A percentile compares a stretch with the other conserved stretches of the same genome.
These are phyloP conservation scores for Agrocybe praecox DNA, from an alignment of 768 basidiomycete genomes.

Conservation along the genomic window DNA sequence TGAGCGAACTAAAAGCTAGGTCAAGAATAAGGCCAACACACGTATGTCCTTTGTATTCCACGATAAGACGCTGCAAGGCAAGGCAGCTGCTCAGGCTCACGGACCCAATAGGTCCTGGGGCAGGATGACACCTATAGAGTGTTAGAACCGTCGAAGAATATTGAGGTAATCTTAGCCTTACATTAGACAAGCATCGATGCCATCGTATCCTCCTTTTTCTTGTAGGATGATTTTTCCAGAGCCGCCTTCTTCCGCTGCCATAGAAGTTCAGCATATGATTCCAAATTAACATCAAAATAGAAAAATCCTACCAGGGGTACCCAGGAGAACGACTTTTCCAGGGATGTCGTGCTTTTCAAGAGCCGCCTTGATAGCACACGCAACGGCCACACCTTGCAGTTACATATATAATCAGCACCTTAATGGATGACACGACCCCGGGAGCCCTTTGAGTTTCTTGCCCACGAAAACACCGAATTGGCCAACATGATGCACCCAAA, in stretches of 20 bases:
- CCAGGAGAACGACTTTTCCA: constrained; percentile 72
- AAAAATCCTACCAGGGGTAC: constrained; percentile 65
- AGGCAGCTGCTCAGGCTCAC: constrained; percentile 67
- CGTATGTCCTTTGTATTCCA: constrained; percentile 79
- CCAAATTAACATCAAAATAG: background rate
- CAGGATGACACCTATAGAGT: constrained; percentile 72
- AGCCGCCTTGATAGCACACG: constrained; percentile 66
- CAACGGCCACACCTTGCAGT: constrained; percentile 66
- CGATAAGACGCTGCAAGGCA: constrained; percentile 58
- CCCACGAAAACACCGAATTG: no score
- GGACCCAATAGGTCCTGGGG: constrained; percentile 71
- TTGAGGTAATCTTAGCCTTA: constrained; percentile 23
- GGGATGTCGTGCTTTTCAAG: constrained; percentile 62
- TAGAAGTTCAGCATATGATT: constrained; percentile 21
- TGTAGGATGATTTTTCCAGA: constrained; percentile 73
- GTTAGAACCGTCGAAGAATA: background rate
- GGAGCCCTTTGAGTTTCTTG: no score
- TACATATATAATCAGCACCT: background rate
- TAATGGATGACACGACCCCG: no score
- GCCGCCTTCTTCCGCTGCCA: constrained; percentile 76
- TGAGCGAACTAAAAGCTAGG: background rate
- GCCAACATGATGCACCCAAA: no score
- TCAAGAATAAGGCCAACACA: constrained; percentile 28
- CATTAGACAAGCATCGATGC: constrained; percentile 81
- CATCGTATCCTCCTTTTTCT: constrained; percentile 71